Evolutionary conservation across 352 stramenopile genomes (phyloP), one percentile per base, ranked within the genome.

Genomic region (Sclerospora graminicola): DNA sequence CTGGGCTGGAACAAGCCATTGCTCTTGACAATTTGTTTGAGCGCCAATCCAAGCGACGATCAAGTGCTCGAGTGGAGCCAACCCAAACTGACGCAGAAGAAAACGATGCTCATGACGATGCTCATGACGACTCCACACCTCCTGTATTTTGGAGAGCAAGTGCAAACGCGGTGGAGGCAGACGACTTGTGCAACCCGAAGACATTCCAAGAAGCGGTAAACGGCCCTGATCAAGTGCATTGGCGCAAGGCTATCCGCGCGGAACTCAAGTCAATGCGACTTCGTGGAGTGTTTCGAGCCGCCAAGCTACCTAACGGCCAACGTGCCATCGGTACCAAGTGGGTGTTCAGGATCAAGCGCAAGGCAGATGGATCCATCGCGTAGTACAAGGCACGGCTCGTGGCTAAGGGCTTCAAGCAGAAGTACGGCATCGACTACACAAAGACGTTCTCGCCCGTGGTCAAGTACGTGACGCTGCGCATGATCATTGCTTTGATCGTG

Each of bases 321-420:
- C 38, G 21, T 2, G 24, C 48, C 10, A 45, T 63, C 5, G 35
- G 41, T 4, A 54, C 34, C n/a, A 62, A 66, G 38, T 73, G 50
- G 47, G 48, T 68, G 0, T 69, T 74, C 52, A 66, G 65, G 37
- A 64, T 64, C 33, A 67, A 64, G 41, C 47, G 40, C 10, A 64
- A 71, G 11, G 41, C 50, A 9, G 48, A 69, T 21, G 61, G 58
- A 27, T 67, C 42, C 0, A 66, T 72, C 38, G 50, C 63, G n/a
- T 62, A 65, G 40, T 70, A 68, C 46, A 40, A 40, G 34, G 34
- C 16, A 13, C 32, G 16, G 6, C 32, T 38, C 20, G 15, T 38
- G 32, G 32, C 35, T 1, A 57, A 48, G 6, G 50, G 42, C 3
- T 57, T 52, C 16, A 28, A 35, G 27, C 60, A 69, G 39, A 60